Evolutionary conservation across 2,329 filamentous ascomycete species (phyloP), one percentile per base, ranked within the genome.

Genomic region (Penicillium sp.): DNA sequence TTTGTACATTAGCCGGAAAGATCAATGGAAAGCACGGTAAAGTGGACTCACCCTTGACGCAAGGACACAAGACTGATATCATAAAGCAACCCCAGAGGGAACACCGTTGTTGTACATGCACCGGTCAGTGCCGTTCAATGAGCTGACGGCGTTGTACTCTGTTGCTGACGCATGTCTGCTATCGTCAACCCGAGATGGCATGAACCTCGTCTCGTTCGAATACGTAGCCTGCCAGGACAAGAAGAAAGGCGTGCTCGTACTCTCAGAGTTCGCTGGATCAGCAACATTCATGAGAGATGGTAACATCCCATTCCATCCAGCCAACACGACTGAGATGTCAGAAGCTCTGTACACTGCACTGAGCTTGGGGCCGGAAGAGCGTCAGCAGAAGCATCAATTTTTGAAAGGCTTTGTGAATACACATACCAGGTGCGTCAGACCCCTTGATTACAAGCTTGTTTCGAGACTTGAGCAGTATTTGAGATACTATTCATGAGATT

Each of bases 161-260:
- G 86, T 94, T 17, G 92, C 91, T 2, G 93, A 96, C 72, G 90
- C 90, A 51, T 96, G 92, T 72, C 83, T 97, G 5, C 91, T 96
- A 42, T 94, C 90, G 3, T 96, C 90, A 0, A 96, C 90, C 5
- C 88, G 94, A 45, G 94, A 98, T 71, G 94, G 94, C 70, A 97
- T 98, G 93, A 98, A 98, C 75, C 84, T 98, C 14, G 94, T 98
- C 20, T 94, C 92, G 0, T 97, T 96, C 77, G 94, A 98, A 77
- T 98, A 97, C 78, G 95, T 97, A 62, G 93, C 93, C 15, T 93
- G 91, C 22, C 94, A 97, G 74, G 85, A 89, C 67, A 85, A 94
- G 70, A 87, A 90, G 55, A 90, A 96, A 72, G 94, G 94, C 49
- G 90, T 93, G 54, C 90, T 98, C 84, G 92, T 97, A 55, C 84